Percentiles rank a stretch among this genome's conserved stretches.
Evolutionary conservation across 106 monocot genomes (phyloP).

Genomic region (Platanthera zijinensis): DNA sequence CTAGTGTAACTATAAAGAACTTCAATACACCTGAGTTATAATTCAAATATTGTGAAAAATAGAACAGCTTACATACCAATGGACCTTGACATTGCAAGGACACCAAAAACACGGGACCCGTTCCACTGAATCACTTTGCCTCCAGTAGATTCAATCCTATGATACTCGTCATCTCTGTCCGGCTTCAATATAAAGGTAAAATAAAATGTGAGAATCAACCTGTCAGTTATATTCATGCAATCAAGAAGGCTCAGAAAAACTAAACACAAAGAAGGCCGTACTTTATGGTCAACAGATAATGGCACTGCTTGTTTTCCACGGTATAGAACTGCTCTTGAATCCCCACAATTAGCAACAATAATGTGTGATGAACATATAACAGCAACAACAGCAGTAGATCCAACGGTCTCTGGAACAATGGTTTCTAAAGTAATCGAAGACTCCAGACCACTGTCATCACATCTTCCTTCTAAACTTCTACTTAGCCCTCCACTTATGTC

Average conservation of each 20-base stretch:
- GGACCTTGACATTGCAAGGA: constrained; percentile 90
- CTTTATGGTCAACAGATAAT: constrained; percentile 64
- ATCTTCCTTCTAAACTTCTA: neutral
- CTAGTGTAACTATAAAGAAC: neutral
- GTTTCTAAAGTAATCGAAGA: constrained; percentile 23
- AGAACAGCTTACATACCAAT: constrained; percentile 48
- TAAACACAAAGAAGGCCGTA: neutral
- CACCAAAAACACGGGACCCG: constrained; percentile 67
- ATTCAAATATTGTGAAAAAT: neutral
- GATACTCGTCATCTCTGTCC: constrained; percentile 74
- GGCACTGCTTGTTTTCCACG: constrained; percentile 51
- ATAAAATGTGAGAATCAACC: neutral
- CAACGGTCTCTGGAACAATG: constrained; percentile 62
- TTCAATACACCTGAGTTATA: neutral
- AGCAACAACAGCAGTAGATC: constrained; percentile 67
- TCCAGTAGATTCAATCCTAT: constrained; percentile 74
- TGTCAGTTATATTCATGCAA: neutral
- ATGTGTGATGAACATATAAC: constrained; percentile 54
- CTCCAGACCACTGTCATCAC: neutral
- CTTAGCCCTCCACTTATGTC: constrained; percentile 37
- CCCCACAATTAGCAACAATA: constrained; percentile 62
- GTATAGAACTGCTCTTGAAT: constrained; percentile 66
- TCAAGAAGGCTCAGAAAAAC: neutral
- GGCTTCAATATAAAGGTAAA: constrained; percentile 42
- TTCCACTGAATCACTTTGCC: constrained; percentile 86